Base-by-base conservation (phyloP, 805 yeast species). In the Debaryomyces maramus region DNA sequence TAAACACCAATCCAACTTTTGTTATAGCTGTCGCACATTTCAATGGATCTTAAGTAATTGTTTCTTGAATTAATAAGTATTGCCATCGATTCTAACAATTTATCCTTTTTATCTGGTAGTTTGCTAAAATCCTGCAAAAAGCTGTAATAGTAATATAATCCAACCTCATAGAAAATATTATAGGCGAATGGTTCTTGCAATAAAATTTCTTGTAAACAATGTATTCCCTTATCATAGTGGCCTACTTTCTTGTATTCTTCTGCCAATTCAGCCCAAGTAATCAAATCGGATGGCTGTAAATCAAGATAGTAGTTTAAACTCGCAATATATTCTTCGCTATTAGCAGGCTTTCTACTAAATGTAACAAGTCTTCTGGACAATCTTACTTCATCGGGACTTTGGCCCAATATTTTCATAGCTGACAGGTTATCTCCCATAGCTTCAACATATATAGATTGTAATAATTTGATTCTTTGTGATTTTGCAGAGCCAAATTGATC, bases 201-300 rank as follows among this genome's bases (percentile, higher is more conserved):
- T 11, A 90, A 60, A 2, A 86, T 77, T 55, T 91, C 97, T 53
- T 86, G 80, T 19, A 76, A 72, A 40, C 87, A 72, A 56, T 73
- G 79, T 5, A 85, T 72, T 0, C 93, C 83, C 50, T 81, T 80
- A 24, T 78, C 83, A 48, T 75, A 81, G 53, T 81, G 80, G 1
- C 89, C 89, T 6, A 73, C 45, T 10, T 65, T 57, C 17, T 61
- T 61, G 56, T 91, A 91, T n/a, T 75, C 67, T 26, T 79, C 78
- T 3, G 81, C 84, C 40, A 89, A 67, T 60, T 87, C 95, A 34
- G 80, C 72, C 96, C 95, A 88, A 2, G 85, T 67, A 46, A 84
- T 81, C 2, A 77, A 67, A 59, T 93, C 98, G 15, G 82, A 58
- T 1, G 97, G 96, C 50, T 77, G 80, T 36, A 73, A 63, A 39